Percentiles rank a stretch among this genome's conserved stretches.
phyloP scores from a whole-genome alignment of 1,284 basidiomycete species.

The Ganoderma multipileum region DNA sequence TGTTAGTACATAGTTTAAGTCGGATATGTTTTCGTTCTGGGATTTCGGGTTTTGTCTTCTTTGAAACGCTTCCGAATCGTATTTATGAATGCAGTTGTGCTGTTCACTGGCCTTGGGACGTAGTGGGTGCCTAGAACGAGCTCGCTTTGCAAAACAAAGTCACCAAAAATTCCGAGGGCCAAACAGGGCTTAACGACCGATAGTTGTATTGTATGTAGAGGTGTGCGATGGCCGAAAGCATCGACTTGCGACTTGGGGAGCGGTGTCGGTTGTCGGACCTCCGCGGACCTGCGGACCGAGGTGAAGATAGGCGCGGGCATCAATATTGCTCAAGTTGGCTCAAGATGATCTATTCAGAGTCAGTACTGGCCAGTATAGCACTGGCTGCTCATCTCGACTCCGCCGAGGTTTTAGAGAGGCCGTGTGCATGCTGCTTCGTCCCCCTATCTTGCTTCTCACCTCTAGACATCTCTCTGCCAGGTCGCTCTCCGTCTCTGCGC shows the following conservation, averaged over 20 bases:
- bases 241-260: no score
- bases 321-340: not conserved
- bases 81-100: not conserved
- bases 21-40: not conserved
- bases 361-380: constrained; percentile 3
- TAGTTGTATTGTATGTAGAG: not conserved
- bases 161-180: no score
- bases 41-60: not conserved
- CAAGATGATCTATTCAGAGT: not conserved
- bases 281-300: not conserved
- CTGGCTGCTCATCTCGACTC: constrained; percentile 12
- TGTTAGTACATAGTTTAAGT: not conserved
- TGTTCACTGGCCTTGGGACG: not conserved
- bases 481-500: constrained; percentile 12
- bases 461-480: constrained; percentile 7
- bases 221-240: not conserved
- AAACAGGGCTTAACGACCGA: not conserved
- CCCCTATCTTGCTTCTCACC: constrained; percentile 7
- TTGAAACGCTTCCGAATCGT: not conserved
- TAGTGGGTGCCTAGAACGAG: not conserved
- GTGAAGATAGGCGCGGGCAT: constrained; percentile 5
- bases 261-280: not conserved
- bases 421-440: constrained; percentile 17
- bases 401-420: constrained; percentile 11
- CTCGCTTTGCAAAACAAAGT: no score